A percentile compares a stretch with the other conserved stretches of the same genome.
phyloP scores from a whole-genome alignment of 148 eudicot genomes.

The Cornus controversa region DNA sequence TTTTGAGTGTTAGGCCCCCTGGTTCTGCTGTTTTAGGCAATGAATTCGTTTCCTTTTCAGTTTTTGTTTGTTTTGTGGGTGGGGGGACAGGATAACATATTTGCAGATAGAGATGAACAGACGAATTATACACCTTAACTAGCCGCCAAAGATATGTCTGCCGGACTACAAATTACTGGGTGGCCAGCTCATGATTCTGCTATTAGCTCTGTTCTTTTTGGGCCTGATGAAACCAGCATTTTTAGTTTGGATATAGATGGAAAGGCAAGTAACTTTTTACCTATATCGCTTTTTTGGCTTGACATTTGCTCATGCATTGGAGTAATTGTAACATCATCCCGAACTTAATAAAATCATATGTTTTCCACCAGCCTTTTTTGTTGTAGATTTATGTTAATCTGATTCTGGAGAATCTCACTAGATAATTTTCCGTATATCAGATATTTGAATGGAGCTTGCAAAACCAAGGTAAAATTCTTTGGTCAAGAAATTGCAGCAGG shows the following conservation, averaged over 20 bases:
- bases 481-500: conserved; percentile 97
- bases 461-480: conserved; percentile 83
- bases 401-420: conserved; percentile 20
- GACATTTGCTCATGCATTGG: background rate
- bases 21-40: background rate
- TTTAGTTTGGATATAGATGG: conserved; percentile 91
- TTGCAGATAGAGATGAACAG: too few relatives aligned
- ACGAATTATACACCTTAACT: conserved; percentile 30
- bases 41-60: too few relatives aligned
- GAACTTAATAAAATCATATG: background rate
- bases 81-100: too few relatives aligned
- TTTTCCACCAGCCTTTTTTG: background rate
- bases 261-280: conserved; percentile 53
- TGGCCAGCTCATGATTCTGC: conserved; percentile 99
- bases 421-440: conserved; percentile 34
- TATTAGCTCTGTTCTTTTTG: conserved; percentile 80
- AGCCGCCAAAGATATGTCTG: conserved; percentile 77
- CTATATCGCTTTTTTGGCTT: background rate
- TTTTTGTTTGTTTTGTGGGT: too few relatives aligned
- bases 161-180: conserved; percentile 91
- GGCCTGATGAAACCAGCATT: conserved; percentile 93
- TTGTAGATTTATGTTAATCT: background rate
- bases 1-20: too few relatives aligned
- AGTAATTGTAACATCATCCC: background rate
- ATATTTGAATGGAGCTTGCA: conserved; percentile 97